phyloP scores from a whole-genome alignment of 2,329 filamentous ascomycete genomes.

The Fusarium oligoseptatum region DNA sequence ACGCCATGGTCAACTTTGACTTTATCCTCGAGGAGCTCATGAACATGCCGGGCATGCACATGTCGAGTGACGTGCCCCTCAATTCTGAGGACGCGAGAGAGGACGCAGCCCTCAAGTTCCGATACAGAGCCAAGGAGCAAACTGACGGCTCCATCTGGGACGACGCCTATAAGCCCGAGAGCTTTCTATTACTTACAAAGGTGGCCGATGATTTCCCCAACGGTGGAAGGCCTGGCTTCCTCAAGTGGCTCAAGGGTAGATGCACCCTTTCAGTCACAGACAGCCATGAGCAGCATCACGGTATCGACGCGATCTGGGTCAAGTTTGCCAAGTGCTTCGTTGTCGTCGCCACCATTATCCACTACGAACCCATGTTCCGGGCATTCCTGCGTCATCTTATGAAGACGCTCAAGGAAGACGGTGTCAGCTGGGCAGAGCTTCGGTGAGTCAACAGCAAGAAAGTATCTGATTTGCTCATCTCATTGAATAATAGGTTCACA shows the following conservation, averaged over 20 bases:
- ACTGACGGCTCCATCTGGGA: slow-evolving; percentile 73
- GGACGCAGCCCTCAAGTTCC: slow-evolving; percentile 71
- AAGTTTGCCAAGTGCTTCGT: slow-evolving; percentile 84
- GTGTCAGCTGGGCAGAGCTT: slow-evolving; percentile 87
- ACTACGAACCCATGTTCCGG: slow-evolving; percentile 92
- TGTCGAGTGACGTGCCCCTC: slow-evolving; percentile 72
- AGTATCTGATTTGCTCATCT: slow-evolving; percentile 9
- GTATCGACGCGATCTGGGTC: slow-evolving; percentile 85
- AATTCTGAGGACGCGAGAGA: slow-evolving; percentile 65
- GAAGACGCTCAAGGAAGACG: slow-evolving; percentile 79
- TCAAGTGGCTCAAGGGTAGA: slow-evolving; percentile 81
- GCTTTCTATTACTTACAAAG: slow-evolving; percentile 68
- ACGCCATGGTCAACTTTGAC: slow-evolving; percentile 91
- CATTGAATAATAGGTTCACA: slow-evolving; percentile 65
- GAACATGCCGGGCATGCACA: slow-evolving; percentile 78
- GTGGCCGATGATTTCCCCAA: slow-evolving; percentile 82
- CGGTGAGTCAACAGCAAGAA: slow-evolving; percentile 54
- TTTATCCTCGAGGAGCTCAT: slow-evolving; percentile 82
- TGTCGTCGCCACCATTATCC: slow-evolving; percentile 80
- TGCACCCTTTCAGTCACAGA: slow-evolving; percentile 80
- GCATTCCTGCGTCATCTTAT: slow-evolving; percentile 80
- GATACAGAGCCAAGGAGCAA: slow-evolving; percentile 64
- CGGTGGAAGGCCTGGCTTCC: slow-evolving; percentile 78
- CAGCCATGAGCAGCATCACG: slow-evolving; percentile 83
- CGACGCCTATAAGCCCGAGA: slow-evolving; percentile 69